Percentiles rank a stretch among this genome's conserved stretches.
Conservation (phyloP, 2,329 filamentous ascomycete genomes). For the Colletotrichum liriopes region DNA sequence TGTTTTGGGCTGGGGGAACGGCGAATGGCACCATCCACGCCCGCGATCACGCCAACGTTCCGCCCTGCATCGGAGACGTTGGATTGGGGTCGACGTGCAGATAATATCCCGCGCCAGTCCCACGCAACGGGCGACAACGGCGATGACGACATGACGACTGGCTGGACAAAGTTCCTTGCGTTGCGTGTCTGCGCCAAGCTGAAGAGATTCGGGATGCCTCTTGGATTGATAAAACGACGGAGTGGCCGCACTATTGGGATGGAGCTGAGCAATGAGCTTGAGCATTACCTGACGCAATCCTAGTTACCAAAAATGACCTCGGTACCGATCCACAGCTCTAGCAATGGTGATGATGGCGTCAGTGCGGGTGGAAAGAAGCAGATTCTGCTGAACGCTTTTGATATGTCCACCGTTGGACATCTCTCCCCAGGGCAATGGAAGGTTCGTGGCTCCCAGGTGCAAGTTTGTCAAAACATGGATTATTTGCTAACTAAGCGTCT, state of each 20-base stretch:
- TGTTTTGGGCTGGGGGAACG: not conserved
- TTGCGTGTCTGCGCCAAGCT: conserved; percentile 9
- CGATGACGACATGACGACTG: conserved; percentile 34
- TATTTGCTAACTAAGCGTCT: conserved; percentile 25
- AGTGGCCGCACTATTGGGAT: not conserved
- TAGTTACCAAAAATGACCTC: conserved; percentile 20
- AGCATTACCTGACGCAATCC: not conserved
- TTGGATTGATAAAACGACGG: conserved; percentile 1
- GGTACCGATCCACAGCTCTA: conserved; percentile 23
- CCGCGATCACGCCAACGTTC: conserved; percentile 39
- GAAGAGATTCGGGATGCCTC: not conserved
- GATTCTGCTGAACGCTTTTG: conserved; percentile 76
- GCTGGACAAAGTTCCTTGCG: not conserved
- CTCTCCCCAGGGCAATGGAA: conserved; percentile 79
- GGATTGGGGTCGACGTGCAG: conserved; percentile 29
- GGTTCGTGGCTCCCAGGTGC: conserved; percentile 51
- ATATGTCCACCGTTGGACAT: conserved; percentile 73
- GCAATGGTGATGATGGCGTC: conserved; percentile 14
- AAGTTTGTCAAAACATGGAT: too few relatives aligned
- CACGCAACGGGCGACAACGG: conserved; percentile 35
- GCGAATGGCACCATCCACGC: conserved; percentile 37
- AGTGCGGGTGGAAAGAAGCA: conserved; percentile 33
- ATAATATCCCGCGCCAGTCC: conserved; percentile 36
- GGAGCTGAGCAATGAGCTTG: too few relatives aligned
- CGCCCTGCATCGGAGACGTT: conserved; percentile 24